Base-by-base conservation (phyloP, 2,329 filamentous ascomycete genomes). In the Didymosphaeria variabile region DNA sequence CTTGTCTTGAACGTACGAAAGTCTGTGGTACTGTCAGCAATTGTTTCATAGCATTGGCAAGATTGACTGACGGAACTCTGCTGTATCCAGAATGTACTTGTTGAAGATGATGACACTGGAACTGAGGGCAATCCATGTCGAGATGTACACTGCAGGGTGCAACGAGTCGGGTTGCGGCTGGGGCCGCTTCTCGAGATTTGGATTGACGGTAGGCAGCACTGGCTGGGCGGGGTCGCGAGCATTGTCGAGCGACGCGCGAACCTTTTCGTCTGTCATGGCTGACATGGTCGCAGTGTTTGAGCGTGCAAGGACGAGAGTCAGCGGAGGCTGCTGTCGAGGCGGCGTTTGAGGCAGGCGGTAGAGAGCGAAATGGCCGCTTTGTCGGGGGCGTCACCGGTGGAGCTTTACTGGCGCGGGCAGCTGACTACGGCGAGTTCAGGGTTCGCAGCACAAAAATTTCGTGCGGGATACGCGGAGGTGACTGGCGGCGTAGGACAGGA, bases 91-190 rank as follows among this genome's bases (percentile, higher is more conserved):
- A 74, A 99, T 93, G 88, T 92, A 97, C 88, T 99, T 99, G 89
- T 99, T 98, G 90, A 97, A 98, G 64, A 99, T 85, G 79, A 99
- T 99, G 77, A 98, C 93, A 72, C 91, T 92, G 46, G 93, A 97
- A 75, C 92, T 97, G 79, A 97, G 86, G 61, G 89, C 84, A 77
- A 99, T 98, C 95, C 95, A 99, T 70, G 89, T 85, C 86, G 82
- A 83, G 74, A 97, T 92, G 81, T 97, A 97, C 79, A 96, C 82
- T n/a, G 91, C 88, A 61, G 94, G 90, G 77, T 94, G 93, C 69
- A 96, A 83, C 45, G 86, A 76, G 42, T 87, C 73, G 32, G 71
- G 58, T 79, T 90, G 89, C 59, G 89, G 57, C 68, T 82, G 74
- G 90, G 86, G 60, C 86, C 51, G 74, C 85, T 94, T 94, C 79